Conservation (phyloP, 306 rosid genomes). For the Malus orientalis region DNA sequence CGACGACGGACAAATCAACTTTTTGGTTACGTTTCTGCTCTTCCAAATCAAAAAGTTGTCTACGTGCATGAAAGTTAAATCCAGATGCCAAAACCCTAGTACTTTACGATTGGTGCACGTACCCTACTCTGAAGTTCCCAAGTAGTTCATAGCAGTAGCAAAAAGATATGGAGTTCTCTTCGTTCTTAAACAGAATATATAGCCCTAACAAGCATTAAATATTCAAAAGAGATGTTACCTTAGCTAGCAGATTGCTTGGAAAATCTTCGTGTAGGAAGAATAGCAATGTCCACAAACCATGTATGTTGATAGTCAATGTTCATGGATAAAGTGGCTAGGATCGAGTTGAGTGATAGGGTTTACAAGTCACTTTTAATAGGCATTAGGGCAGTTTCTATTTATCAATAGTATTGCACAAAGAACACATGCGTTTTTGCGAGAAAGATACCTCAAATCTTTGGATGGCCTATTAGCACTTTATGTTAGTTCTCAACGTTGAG, state of each 20-base stretch:
- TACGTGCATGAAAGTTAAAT: too few species aligned
- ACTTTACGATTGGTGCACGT: too few species aligned
- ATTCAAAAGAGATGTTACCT: neutral
- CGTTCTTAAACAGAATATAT: neutral
- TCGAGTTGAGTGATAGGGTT: neutral
- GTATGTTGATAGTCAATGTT: neutral
- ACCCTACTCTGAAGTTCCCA: too few species aligned
- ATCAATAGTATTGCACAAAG: neutral
- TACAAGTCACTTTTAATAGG: neutral
- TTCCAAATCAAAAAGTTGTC: too few species aligned
- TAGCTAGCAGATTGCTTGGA: neutral
- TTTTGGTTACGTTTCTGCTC: too few species aligned
- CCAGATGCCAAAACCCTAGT: too few species aligned
- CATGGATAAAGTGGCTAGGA: neutral
- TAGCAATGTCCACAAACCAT: neutral
- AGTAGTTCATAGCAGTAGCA: neutral
- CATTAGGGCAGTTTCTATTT: neutral
- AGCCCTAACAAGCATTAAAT: neutral
- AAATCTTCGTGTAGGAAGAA: neutral
- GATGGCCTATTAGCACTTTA: neutral
- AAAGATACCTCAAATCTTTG: neutral
- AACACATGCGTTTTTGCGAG: neutral
- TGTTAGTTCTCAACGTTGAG: neutral
- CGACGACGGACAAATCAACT: too few species aligned
- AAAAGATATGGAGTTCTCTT: neutral